These are phyloP conservation scores for Microsporum canis DNA, from an alignment of 2,329 filamentous ascomycete genomes.

Conservation along the genomic window DNA sequence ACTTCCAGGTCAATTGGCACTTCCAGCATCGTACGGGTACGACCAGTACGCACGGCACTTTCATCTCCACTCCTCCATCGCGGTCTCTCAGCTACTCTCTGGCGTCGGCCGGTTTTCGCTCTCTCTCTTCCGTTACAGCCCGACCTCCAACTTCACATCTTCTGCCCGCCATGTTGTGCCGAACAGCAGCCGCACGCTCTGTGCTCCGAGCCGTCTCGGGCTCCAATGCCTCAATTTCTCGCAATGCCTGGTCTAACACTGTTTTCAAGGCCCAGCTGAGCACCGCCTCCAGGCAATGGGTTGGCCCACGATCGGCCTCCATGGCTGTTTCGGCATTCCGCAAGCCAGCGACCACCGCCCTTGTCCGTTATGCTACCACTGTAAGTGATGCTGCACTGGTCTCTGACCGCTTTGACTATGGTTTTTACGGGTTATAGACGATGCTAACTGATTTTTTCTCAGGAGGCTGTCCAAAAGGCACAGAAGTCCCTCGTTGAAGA, in stretches of 20 bases:
- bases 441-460: background rate
- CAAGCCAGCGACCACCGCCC: conserved; percentile 37
- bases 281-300: conserved; percentile 30
- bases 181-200: conserved; percentile 36
- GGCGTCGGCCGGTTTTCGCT: background rate
- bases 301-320: conserved; percentile 26
- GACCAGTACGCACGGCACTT: background rate
- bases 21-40: background rate
- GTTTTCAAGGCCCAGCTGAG: conserved; percentile 37
- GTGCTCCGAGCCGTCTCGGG: conserved; percentile 33
- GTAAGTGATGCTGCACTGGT: conserved; percentile 7
- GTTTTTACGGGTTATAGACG: background rate
- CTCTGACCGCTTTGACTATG: background rate
- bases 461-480: background rate
- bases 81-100: background rate
- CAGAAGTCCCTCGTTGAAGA: conserved; percentile 17
- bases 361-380: conserved; percentile 39
- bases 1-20: background rate
- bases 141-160: conserved; percentile 14
- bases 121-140: background rate
- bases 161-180: conserved; percentile 36
- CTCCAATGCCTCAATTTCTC: conserved; percentile 34
- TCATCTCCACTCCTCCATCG: background rate
- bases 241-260: conserved; percentile 31
- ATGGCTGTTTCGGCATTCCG: conserved; percentile 32